These are phyloP conservation scores for Alternaria dauci DNA, from an alignment of 2,329 filamentous ascomycete genomes.

Conservation along the genomic window DNA sequence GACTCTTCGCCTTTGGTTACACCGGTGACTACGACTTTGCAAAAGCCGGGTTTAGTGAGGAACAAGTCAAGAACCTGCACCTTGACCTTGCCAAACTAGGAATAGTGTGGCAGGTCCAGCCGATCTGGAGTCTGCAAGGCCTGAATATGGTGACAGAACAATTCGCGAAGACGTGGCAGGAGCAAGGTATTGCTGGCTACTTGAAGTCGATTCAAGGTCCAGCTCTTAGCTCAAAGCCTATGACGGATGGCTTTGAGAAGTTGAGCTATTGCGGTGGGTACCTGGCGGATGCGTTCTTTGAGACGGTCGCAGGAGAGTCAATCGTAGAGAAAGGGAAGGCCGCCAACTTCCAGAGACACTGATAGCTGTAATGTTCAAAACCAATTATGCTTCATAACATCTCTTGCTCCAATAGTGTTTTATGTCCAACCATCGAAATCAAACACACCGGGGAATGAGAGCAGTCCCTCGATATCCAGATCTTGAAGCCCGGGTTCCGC, in stretches of 20 bases:
- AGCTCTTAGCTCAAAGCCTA: slow-evolving; percentile 33
- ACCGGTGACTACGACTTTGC: slow-evolving; percentile 50
- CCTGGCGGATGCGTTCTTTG: slow-evolving; percentile 51
- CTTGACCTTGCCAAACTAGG: slow-evolving; percentile 50
- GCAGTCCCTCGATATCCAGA: slow-evolving; percentile 14
- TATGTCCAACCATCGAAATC: slow-evolving; percentile 17
- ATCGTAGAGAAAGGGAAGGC: slow-evolving; percentile 23
- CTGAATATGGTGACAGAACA: slow-evolving; percentile 47
- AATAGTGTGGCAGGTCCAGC: slow-evolving; percentile 55
- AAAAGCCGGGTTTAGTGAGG: slow-evolving; percentile 47
- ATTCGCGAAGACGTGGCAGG: slow-evolving; percentile 46
- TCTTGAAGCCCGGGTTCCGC: slow-evolving; percentile 6
- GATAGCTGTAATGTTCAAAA: background rate
- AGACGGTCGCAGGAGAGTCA: slow-evolving; percentile 42
- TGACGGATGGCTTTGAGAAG: slow-evolving; percentile 51
- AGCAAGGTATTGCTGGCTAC: slow-evolving; percentile 52
- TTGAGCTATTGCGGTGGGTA: slow-evolving; percentile 49
- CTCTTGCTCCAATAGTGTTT: background rate
- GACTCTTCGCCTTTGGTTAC: slow-evolving; percentile 53
- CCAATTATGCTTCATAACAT: background rate
- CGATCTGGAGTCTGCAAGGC: slow-evolving; percentile 51
- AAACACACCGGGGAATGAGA: slow-evolving; percentile 27
- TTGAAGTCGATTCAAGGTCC: slow-evolving; percentile 36
- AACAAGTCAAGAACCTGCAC: slow-evolving; percentile 44
- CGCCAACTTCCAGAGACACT: background rate